Evolutionary conservation across 2,329 filamentous ascomycete species (phyloP).

Genomic region (Ophidiomyces ophidiicola): DNA sequence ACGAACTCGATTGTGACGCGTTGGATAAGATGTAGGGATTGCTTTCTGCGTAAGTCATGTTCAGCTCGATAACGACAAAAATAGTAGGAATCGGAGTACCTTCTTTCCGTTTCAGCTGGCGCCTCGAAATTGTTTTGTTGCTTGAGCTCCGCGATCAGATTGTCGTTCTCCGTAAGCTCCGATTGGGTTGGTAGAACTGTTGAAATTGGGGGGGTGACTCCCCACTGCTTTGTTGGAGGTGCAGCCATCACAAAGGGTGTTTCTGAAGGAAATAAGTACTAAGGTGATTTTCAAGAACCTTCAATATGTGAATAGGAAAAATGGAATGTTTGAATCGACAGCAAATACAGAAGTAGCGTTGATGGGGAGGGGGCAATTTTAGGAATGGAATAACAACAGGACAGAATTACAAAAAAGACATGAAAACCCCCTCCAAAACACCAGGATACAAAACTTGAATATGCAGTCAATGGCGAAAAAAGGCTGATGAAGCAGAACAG

Average conservation of each 20-base stretch:
- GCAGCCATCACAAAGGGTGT: slow-evolving; percentile 25
- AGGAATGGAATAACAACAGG: not conserved
- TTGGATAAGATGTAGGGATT: slow-evolving; percentile 65
- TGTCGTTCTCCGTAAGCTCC: slow-evolving; percentile 65
- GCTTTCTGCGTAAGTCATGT: slow-evolving; percentile 39
- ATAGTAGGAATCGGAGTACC: slow-evolving; percentile 38
- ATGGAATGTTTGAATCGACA: not conserved
- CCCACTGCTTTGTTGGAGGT: slow-evolving; percentile 42
- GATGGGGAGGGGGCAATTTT: not conserved
- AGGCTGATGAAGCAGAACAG: not conserved
- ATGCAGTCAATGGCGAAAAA: not conserved
- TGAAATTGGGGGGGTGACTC: slow-evolving; percentile 77
- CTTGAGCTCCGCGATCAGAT: slow-evolving; percentile 72
- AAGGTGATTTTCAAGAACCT: too few species aligned
- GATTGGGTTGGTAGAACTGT: slow-evolving; percentile 59
- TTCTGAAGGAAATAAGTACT: too few species aligned
- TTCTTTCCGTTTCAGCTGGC: slow-evolving; percentile 67
- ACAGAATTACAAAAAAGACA: slow-evolving; percentile 10
- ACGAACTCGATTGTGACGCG: slow-evolving; percentile 78
- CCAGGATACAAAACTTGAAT: slow-evolving; percentile 1
- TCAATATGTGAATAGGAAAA: not conserved
- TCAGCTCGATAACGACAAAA: not conserved
- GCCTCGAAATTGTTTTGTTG: slow-evolving; percentile 85
- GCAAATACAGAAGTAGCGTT: too few species aligned
- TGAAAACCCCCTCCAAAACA: slow-evolving; percentile 8